Evolutionary conservation across 192 early-diverging fungal species (phyloP).

Genomic region (Linnemannia hyalina): DNA sequence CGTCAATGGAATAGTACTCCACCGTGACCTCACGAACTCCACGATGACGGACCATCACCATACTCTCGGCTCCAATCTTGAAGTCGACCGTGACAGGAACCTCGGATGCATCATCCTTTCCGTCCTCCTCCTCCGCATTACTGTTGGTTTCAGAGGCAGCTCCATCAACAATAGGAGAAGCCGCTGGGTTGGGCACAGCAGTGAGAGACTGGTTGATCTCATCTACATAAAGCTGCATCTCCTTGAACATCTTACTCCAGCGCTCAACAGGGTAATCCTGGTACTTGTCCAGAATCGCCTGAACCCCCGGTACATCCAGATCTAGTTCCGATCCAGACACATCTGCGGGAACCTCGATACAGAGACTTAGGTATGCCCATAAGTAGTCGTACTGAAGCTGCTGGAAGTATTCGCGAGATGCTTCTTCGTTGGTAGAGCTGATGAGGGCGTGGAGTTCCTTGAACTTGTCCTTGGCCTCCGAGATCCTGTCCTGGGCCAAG

Average conservation of each 20-base stretch:
- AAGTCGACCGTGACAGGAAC: constrained; percentile 58
- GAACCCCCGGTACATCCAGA: constrained; percentile 28
- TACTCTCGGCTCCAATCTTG: constrained; percentile 43
- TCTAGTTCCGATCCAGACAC: not conserved
- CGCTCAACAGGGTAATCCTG: constrained; percentile 46
- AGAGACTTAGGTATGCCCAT: constrained; percentile 38
- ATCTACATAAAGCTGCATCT: constrained; percentile 54
- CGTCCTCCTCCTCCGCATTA: constrained; percentile 5
- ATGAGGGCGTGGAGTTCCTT: constrained; percentile 3
- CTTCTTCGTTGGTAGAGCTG: not conserved
- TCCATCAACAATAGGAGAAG: not conserved
- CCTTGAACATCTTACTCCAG: constrained; percentile 60
- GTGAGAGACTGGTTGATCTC: constrained; percentile 30
- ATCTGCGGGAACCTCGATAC: constrained; percentile 32
- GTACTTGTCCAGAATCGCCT: constrained; percentile 30
- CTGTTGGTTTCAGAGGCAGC: not conserved
- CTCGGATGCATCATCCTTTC: constrained; percentile 19
- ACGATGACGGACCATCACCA: constrained; percentile 51
- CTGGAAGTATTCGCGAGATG: constrained; percentile 13
- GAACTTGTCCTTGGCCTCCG: constrained; percentile 54
- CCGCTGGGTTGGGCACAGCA: not conserved
- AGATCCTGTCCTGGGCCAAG: constrained; percentile 61
- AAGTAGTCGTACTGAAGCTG: constrained; percentile 47
- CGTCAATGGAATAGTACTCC: constrained; percentile 62
- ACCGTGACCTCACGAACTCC: constrained; percentile 54